A percentile compares a stretch with the other conserved stretches of the same genome.
These are phyloP conservation scores for Aspergillus pseudoviridinutans DNA, from an alignment of 2,329 filamentous ascomycete genomes.

Conservation along the genomic window DNA sequence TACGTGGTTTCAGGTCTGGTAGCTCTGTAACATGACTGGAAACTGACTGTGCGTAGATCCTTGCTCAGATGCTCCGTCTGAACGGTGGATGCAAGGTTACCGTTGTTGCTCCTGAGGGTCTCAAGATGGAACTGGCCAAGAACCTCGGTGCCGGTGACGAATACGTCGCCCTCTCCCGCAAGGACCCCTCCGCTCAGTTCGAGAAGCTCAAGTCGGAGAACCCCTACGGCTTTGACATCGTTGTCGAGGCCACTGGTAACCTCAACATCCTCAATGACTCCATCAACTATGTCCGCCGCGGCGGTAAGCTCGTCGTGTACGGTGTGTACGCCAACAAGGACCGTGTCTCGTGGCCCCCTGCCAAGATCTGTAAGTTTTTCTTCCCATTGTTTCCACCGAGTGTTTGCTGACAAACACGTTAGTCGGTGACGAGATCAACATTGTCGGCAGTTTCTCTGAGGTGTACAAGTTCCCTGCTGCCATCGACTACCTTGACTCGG, in stretches of 20 bases:
- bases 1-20: conserved; percentile 61
- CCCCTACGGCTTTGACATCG: conserved; percentile 70
- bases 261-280: conserved; percentile 65
- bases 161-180: conserved; percentile 45
- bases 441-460: conserved; percentile 69
- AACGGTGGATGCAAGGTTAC: conserved; percentile 68
- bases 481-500: conserved; percentile 49
- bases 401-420: conserved; percentile 8
- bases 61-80: conserved; percentile 60
- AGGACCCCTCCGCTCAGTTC: conserved; percentile 57
- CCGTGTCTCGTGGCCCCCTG: conserved; percentile 64
- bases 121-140: conserved; percentile 67
- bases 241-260: conserved; percentile 67
- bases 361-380: conserved; percentile 59
- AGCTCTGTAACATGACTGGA: conserved; percentile 53
- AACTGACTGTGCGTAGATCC: conserved; percentile 23
- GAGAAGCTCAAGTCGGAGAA: conserved; percentile 60
- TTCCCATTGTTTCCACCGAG: background rate
- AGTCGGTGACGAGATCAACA: conserved; percentile 62
- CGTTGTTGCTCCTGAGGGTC: conserved; percentile 63
- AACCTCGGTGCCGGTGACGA: conserved; percentile 46
- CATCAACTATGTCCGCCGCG: conserved; percentile 67
- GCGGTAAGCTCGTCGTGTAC: conserved; percentile 68
- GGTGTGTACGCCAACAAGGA: conserved; percentile 64
- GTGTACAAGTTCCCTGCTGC: conserved; percentile 66